Percentiles rank a stretch among this genome's conserved stretches.
Conservation (phyloP, 228 moss, liverwort and hornwort species). For the Sphagnum fallax region DNA sequence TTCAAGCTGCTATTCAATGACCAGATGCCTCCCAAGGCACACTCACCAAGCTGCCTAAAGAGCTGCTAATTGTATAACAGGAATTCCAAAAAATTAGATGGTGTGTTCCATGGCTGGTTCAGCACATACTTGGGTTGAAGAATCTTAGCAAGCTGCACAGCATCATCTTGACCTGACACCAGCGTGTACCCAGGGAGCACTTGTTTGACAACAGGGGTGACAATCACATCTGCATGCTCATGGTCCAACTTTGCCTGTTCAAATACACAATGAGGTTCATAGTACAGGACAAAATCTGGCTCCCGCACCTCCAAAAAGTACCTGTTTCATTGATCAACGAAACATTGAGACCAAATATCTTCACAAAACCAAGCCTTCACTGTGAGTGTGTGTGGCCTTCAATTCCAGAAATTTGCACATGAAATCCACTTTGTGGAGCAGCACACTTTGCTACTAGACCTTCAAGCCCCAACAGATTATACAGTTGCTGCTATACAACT, state of each 20-base stretch:
- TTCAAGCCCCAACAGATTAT: no score
- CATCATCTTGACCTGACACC: constrained; percentile 93
- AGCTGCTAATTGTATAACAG: neutral
- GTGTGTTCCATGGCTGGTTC: neutral
- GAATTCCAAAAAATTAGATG: no score
- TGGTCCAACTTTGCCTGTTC: constrained; percentile 59
- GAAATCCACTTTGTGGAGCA: no score
- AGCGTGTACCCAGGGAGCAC: constrained; percentile 67
- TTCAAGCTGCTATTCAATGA: no score
- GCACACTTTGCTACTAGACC: no score
- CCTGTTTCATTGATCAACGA: constrained; percentile 20
- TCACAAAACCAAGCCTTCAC: neutral
- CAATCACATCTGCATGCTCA: constrained; percentile 63
- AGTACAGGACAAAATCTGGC: constrained; percentile 66
- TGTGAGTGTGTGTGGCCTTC: neutral
- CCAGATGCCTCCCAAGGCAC: no score
- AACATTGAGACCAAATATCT: neutral
- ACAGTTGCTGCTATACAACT: no score
- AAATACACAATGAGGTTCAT: constrained; percentile 88
- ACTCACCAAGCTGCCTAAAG: neutral
- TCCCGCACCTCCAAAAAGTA: constrained; percentile 70
- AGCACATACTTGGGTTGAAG: constrained; percentile 69
- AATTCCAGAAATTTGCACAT: no score
- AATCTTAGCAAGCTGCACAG: constrained; percentile 68
- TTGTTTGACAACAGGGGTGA: constrained; percentile 93